phyloP scores from a whole-genome alignment of 768 basidiomycete species.

The Xerocomellus chrysenteron region DNA sequence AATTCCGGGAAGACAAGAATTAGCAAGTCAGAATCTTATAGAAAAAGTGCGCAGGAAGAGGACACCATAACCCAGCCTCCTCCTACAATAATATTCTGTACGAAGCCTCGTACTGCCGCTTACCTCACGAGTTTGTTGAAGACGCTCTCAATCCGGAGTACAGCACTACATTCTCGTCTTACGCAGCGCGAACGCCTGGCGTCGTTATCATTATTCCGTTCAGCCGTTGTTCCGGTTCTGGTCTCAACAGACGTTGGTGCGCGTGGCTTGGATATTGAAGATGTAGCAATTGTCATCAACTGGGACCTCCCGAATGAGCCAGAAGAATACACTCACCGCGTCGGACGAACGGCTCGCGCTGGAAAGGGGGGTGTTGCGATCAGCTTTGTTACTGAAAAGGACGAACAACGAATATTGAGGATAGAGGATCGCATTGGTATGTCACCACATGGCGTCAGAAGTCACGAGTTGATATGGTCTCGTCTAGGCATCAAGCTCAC shows the following conservation, averaged over 20 bases:
- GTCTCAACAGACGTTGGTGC: conserved; percentile 95
- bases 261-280: conserved; percentile 93
- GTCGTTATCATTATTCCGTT: conserved; percentile 84
- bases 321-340: conserved; percentile 96
- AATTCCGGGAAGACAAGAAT: conserved; percentile 28
- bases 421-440: conserved; percentile 88
- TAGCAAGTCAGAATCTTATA: conserved; percentile 31
- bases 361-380: conserved; percentile 88
- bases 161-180: conserved; percentile 89
- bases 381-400: conserved; percentile 92
- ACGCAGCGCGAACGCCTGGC: conserved; percentile 87
- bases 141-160: conserved; percentile 76
- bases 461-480: neutral
- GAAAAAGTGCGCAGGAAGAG: conserved; percentile 36
- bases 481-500: conserved; percentile 66
- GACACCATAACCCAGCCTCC: conserved; percentile 74
- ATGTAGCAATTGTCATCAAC: conserved; percentile 94
- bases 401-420: conserved; percentile 77
- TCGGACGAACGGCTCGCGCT: conserved; percentile 89
- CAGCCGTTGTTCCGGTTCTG: conserved; percentile 84
- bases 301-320: conserved; percentile 92
- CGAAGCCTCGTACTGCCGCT: conserved; percentile 81
- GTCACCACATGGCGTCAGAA: conserved; percentile 26
- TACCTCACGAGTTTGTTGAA: conserved; percentile 82
- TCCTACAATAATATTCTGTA: conserved; percentile 94